Evolutionary conservation across 2,329 filamentous ascomycete species (phyloP).

Genomic region (Metarhizium brunneum): DNA sequence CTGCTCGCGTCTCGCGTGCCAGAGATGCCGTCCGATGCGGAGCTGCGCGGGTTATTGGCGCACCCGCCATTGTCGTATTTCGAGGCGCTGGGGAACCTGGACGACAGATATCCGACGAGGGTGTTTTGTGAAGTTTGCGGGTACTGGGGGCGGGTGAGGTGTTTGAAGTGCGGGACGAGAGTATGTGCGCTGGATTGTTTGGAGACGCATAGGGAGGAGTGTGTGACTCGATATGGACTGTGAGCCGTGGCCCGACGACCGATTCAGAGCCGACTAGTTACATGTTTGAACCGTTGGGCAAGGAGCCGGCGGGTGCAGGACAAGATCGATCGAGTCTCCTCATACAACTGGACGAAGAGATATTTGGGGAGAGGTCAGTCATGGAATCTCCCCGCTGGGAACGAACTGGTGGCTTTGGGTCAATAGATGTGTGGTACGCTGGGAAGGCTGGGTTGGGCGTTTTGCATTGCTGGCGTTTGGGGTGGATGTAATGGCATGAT

Average conservation of each 20-base stretch:
- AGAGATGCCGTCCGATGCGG: slow-evolving; percentile 45
- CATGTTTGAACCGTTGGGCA: too few species aligned
- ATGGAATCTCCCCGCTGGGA: slow-evolving; percentile 2
- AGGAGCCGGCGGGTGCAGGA: too few species aligned
- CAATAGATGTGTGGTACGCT: too few species aligned
- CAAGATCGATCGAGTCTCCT: too few species aligned
- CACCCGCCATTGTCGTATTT: slow-evolving; percentile 59
- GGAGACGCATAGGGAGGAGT: slow-evolving; percentile 62
- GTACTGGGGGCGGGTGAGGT: slow-evolving; percentile 70
- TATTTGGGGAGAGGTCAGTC: too few species aligned
- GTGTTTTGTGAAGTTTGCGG: slow-evolving; percentile 72
- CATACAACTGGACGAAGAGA: too few species aligned
- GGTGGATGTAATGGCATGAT: not conserved
- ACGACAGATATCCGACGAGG: slow-evolving; percentile 44
- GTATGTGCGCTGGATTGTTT: slow-evolving; percentile 73
- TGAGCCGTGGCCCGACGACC: slow-evolving; percentile 12
- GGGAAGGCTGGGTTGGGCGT: too few species aligned
- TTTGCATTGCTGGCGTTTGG: not conserved
- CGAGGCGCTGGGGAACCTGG: slow-evolving; percentile 46
- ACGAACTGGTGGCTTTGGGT: not conserved
- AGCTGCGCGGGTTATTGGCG: slow-evolving; percentile 54
- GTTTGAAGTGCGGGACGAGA: slow-evolving; percentile 67
- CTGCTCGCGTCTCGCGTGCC: slow-evolving; percentile 52
- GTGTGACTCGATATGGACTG: slow-evolving; percentile 53
- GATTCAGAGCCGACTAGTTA: not conserved